phyloP scores from a whole-genome alignment of 78 protist genomes.

The Creolimax fragrantissima region DNA sequence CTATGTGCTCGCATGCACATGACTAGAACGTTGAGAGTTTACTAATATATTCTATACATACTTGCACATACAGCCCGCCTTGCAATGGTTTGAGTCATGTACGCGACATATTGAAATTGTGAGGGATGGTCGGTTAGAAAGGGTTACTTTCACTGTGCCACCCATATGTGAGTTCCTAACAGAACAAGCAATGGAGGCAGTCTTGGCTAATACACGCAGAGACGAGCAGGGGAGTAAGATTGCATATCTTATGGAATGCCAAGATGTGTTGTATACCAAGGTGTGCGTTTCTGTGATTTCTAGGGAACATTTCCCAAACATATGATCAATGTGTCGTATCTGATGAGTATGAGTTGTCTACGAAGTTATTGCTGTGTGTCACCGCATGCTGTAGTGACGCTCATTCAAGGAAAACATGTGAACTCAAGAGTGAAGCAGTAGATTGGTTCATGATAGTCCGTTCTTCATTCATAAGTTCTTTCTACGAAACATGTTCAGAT shows the following conservation, averaged over 20 bases:
- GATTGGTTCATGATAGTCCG: no score
- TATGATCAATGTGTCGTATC: no score
- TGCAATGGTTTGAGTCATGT: neutral
- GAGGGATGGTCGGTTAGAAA: neutral
- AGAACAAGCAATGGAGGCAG: neutral
- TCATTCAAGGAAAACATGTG: no score
- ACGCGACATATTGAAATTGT: conserved; percentile 19
- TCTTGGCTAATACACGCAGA: neutral
- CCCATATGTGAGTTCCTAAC: conserved; percentile 6
- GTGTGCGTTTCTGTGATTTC: neutral
- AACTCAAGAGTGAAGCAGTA: no score
- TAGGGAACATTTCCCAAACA: neutral
- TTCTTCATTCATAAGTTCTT: no score
- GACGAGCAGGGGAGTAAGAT: conserved; percentile 21
- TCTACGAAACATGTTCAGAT: no score
- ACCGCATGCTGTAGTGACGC: no score
- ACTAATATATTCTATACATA: no score
- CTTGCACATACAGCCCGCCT: neutral
- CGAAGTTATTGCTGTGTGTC: no score
- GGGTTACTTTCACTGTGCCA: conserved; percentile 25
- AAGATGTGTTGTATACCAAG: neutral
- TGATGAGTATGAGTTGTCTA: no score
- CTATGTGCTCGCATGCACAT: no score
- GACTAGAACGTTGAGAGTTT: no score
- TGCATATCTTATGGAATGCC: neutral